Percentiles rank a stretch among this genome's conserved stretches.
Evolutionary conservation across 371 early-diverging fungal species (phyloP).

Genomic region (Agmasoma carcini): DNA sequence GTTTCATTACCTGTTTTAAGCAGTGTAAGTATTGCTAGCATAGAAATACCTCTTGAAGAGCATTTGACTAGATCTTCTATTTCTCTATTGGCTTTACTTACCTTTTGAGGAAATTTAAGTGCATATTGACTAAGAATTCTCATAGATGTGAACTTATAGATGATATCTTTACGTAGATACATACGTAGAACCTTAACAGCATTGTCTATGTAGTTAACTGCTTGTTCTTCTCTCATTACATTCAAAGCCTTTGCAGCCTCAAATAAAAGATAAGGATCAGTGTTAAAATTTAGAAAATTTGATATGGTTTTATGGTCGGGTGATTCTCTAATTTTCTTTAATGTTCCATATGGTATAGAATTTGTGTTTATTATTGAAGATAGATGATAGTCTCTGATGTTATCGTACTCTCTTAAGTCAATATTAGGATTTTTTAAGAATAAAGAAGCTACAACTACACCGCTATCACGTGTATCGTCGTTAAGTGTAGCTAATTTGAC

Average conservation of each 20-base stretch:
- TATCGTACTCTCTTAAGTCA: conserved; percentile 27
- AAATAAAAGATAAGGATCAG: conserved; percentile 25
- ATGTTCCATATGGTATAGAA: conserved; percentile 12
- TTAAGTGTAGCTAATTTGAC: conserved; percentile 38
- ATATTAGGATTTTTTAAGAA: conserved; percentile 27
- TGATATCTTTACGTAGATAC: conserved; percentile 29
- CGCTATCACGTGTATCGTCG: conserved; percentile 22
- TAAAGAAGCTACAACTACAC: conserved; percentile 25
- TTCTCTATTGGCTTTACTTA: conserved; percentile 35
- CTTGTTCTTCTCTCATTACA: conserved; percentile 24
- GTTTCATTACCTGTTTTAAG: conserved; percentile 49
- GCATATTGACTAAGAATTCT: conserved; percentile 37
- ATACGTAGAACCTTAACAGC: conserved; percentile 30
- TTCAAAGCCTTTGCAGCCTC: conserved; percentile 30
- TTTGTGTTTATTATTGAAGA: not conserved
- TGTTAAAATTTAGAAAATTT: conserved; percentile 13
- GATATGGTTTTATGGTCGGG: conserved; percentile 2
- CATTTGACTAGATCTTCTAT: conserved; percentile 45
- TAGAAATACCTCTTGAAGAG: conserved; percentile 32
- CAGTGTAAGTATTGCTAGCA: conserved; percentile 46
- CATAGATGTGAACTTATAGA: conserved; percentile 39
- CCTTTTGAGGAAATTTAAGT: conserved; percentile 40
- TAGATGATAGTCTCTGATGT: conserved; percentile 38
- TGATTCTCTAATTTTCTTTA: not conserved
- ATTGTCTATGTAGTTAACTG: conserved; percentile 20